phyloP scores from a whole-genome alignment of 495 filamentous ascomycete species.

The Chaetomium cochliodes region DNA sequence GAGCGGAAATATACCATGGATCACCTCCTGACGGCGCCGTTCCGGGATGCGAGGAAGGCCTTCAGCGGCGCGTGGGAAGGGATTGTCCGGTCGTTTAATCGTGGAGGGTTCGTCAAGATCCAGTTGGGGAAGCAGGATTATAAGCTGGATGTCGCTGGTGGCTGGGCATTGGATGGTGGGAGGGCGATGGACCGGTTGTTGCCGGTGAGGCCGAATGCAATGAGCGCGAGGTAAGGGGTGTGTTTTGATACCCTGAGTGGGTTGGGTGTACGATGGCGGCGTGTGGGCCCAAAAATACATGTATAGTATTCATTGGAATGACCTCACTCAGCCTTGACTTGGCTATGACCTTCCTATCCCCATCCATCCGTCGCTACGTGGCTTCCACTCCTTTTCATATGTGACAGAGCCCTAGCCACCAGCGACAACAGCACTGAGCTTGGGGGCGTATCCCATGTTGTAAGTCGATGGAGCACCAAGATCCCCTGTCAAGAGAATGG shows the following conservation, averaged over 20 bases:
- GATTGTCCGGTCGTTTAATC: slow-evolving; percentile 42
- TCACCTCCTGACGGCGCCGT: slow-evolving; percentile 51
- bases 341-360: too few relatives aligned
- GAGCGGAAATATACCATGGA: slow-evolving; percentile 45
- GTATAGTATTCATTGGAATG: not conserved
- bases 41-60: slow-evolving; percentile 42
- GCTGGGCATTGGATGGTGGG: slow-evolving; percentile 53
- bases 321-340: too few relatives aligned
- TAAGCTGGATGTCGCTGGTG: slow-evolving; percentile 51
- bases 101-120: slow-evolving; percentile 50
- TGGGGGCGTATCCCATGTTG: too few relatives aligned
- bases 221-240: slow-evolving; percentile 1
- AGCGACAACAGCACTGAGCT: too few relatives aligned
- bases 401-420: too few relatives aligned
- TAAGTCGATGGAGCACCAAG: too few relatives aligned
- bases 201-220: slow-evolving; percentile 38
- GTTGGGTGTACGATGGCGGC: not conserved
- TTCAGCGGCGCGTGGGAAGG: slow-evolving; percentile 34
- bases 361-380: too few relatives aligned
- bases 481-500: too few relatives aligned
- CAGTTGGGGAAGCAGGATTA: slow-evolving; percentile 39
- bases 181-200: slow-evolving; percentile 52
- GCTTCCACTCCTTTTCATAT: too few relatives aligned
- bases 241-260: not conserved
- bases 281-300: not conserved